Percentiles rank a stretch among this genome's conserved stretches.
Evolutionary conservation across 306 rosid species (phyloP).

Genomic region (Casuarina cunninghamiana): DNA sequence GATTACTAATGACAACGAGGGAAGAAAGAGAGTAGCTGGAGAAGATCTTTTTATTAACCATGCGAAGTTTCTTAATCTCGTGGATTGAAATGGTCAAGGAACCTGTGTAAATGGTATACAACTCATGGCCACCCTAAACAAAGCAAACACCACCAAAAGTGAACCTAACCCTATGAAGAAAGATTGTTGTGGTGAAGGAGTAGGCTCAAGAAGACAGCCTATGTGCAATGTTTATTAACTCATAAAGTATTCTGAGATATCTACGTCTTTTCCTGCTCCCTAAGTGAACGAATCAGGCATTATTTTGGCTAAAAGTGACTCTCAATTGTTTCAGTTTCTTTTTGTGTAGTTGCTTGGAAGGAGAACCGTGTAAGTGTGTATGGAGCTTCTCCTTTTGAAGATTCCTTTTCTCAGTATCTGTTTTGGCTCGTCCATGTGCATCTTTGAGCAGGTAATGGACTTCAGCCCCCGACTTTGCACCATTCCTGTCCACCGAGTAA

Average conservation of each 20-base stretch:
- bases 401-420: background rate
- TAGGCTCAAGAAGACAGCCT: constrained; percentile 13
- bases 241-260: constrained; percentile 1
- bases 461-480: background rate
- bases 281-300: constrained; percentile 1
- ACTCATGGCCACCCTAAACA: constrained; percentile 20
- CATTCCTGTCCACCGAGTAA: constrained; percentile 5
- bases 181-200: background rate
- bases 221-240: constrained; percentile 9
- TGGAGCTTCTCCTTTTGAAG: background rate
- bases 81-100: constrained; percentile 20
- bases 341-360: constrained; percentile 21
- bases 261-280: background rate
- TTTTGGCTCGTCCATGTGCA: background rate
- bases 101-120: constrained; percentile 26
- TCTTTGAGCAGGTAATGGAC: background rate
- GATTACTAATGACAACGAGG: background rate
- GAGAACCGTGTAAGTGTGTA: constrained; percentile 24
- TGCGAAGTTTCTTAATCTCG: background rate
- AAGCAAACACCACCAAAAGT: constrained; percentile 21
- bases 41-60: too few species aligned
- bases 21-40: background rate
- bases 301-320: constrained; percentile 21
- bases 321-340: background rate
- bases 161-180: constrained; percentile 10